Evolutionary conservation across 176 grass and related monocot species (phyloP).

Genomic region (Lolium multiflorum): DNA sequence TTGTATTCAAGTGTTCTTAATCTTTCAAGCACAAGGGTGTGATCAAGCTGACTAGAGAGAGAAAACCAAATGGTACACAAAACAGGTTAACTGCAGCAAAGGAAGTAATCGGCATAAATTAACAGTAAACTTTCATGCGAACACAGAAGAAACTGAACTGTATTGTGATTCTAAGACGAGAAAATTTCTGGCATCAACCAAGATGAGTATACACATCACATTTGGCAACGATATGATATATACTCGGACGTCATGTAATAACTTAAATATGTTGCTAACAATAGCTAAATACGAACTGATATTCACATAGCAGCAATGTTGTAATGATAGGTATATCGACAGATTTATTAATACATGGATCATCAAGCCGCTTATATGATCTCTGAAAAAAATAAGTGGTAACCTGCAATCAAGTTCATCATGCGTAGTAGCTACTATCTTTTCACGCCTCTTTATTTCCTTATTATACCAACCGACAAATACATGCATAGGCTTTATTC

Average conservation of each 20-base stretch:
- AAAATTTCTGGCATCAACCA: neutral
- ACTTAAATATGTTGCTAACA: neutral
- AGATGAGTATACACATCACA: neutral
- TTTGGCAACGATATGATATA: neutral
- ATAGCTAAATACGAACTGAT: neutral
- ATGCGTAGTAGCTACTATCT: neutral
- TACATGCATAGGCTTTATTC: slow-evolving; percentile 30
- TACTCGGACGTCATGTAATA: neutral
- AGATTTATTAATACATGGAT: neutral
- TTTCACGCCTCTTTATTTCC: slow-evolving; percentile 9
- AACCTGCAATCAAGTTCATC: slow-evolving; percentile 26
- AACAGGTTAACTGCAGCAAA: slow-evolving; percentile 1
- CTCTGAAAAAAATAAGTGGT: neutral
- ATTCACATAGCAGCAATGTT: neutral
- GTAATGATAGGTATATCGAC: neutral
- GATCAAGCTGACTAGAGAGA: neutral
- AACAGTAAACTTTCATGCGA: neutral
- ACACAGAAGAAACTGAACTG: neutral
- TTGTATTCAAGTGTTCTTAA: neutral
- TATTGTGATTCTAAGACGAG: neutral
- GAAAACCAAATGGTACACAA: neutral
- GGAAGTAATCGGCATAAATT: neutral
- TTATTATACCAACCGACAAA: slow-evolving; percentile 10
- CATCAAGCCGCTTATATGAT: neutral
- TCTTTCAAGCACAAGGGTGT: neutral